A percentile compares a stretch with the other conserved stretches of the same genome.
phyloP scores from a whole-genome alignment of 768 basidiomycete genomes.

The Lactifluus volemus region DNA sequence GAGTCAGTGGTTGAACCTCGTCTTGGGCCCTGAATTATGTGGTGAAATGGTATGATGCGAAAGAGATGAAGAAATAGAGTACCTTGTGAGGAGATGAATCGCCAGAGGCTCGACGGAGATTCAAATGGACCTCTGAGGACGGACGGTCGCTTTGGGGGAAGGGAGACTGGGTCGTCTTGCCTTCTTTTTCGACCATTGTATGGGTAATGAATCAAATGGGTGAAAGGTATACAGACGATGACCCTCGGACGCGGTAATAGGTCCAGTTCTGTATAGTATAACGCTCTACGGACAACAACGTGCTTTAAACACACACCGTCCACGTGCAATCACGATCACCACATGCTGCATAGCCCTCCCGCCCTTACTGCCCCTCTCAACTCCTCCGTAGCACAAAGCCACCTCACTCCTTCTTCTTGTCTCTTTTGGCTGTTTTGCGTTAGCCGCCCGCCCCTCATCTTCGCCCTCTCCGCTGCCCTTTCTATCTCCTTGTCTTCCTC shows the following conservation, averaged over 20 bases:
- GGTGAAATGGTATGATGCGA: slow-evolving; percentile 57
- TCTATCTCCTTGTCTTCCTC: slow-evolving; percentile 51
- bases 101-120: slow-evolving; percentile 17
- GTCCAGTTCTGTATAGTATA: background rate
- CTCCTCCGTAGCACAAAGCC: slow-evolving; percentile 32
- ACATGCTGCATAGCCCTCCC: slow-evolving; percentile 14
- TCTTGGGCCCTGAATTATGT: slow-evolving; percentile 73
- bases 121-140: slow-evolving; percentile 14
- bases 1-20: slow-evolving; percentile 79
- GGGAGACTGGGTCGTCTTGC: slow-evolving; percentile 9
- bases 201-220: slow-evolving; percentile 7
- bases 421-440: slow-evolving; percentile 66
- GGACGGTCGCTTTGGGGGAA: slow-evolving; percentile 17
- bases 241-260: background rate
- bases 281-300: background rate
- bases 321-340: slow-evolving; percentile 16
- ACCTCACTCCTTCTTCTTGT: slow-evolving; percentile 36
- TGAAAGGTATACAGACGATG: background rate
- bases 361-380: slow-evolving; percentile 20
- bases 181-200: slow-evolving; percentile 20
- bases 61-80: slow-evolving; percentile 24
- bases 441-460: slow-evolving; percentile 27
- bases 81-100: slow-evolving; percentile 24
- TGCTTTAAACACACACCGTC: slow-evolving; percentile 6
- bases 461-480: slow-evolving; percentile 13